Evolutionary conservation across 2,329 filamentous ascomycete genomes (phyloP).

Genomic region (Phaeosphaeriaceae sp.): DNA sequence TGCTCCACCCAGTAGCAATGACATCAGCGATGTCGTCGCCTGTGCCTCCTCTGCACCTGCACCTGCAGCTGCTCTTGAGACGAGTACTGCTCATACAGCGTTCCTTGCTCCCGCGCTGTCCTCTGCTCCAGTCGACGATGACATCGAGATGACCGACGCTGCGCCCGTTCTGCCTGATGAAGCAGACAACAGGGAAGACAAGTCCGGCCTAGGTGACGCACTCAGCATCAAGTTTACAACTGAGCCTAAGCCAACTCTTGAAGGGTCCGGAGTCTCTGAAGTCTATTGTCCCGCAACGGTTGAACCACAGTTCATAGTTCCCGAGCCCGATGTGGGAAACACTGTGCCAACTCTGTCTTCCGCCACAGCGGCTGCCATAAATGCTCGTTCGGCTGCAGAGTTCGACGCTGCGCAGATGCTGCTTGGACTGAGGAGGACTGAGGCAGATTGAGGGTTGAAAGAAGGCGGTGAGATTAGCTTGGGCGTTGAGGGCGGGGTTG

Average conservation of each 20-base stretch:
- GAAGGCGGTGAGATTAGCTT: too few species aligned
- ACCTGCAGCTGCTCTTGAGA: background rate
- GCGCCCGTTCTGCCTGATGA: background rate
- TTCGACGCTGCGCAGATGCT: background rate
- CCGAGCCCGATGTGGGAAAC: background rate
- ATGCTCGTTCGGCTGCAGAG: background rate
- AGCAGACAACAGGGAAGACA: background rate
- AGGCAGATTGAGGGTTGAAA: background rate
- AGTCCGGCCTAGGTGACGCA: background rate
- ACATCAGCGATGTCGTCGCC: background rate
- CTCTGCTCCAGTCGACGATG: background rate
- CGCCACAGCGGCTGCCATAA: background rate
- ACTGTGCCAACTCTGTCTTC: background rate
- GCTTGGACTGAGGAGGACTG: background rate
- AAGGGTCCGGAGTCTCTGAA: background rate
- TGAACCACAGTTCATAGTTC: background rate
- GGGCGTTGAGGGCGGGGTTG: too few species aligned
- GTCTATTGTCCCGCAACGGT: background rate
- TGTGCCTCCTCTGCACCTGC: background rate
- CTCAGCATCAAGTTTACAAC: background rate
- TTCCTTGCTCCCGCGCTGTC: background rate
- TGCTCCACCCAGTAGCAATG: background rate
- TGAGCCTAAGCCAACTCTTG: background rate
- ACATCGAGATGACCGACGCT: background rate
- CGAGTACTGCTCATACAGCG: too few species aligned